Percentiles rank a stretch among this genome's conserved stretches.
phyloP scores from a whole-genome alignment of 331 rosid genomes.

The Ulmus americana region DNA sequence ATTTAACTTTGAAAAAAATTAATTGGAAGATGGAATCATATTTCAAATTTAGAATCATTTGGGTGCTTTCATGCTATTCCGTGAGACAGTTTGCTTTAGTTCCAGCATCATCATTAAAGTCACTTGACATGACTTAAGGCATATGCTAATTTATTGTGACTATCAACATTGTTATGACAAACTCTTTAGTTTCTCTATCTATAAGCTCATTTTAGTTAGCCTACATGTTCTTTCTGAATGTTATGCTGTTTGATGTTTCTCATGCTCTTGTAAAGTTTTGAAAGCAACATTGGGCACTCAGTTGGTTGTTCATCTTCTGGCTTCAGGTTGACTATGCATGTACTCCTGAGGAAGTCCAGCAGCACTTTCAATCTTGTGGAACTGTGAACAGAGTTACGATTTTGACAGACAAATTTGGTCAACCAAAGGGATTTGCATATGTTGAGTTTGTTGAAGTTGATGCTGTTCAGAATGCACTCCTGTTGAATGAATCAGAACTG shows the following conservation, averaged over 20 bases:
- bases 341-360: conserved; percentile 95
- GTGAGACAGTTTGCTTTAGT: not conserved
- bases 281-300: not conserved
- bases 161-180: too few relatives aligned
- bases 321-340: conserved; percentile 93
- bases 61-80: not conserved
- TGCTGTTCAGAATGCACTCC: conserved; percentile 84
- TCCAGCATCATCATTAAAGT: not conserved
- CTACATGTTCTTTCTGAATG: not conserved
- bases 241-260: conserved; percentile 1
- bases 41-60: not conserved
- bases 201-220: too few relatives aligned
- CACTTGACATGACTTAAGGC: too few relatives aligned
- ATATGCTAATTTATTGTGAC: too few relatives aligned
- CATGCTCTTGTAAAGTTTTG: not conserved
- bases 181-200: not conserved
- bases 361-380: conserved; percentile 96
- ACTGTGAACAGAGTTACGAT: conserved; percentile 96
- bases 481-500: conserved; percentile 83
- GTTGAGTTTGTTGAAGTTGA: conserved; percentile 92
- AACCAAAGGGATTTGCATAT: conserved; percentile 98
- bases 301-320: conserved; percentile 9
- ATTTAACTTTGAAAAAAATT: not conserved
- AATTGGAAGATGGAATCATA: conserved; percentile 5
- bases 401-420: conserved; percentile 93